phyloP scores from a whole-genome alignment of 2,329 filamentous ascomycete genomes.

The Fusarium nurragi region DNA sequence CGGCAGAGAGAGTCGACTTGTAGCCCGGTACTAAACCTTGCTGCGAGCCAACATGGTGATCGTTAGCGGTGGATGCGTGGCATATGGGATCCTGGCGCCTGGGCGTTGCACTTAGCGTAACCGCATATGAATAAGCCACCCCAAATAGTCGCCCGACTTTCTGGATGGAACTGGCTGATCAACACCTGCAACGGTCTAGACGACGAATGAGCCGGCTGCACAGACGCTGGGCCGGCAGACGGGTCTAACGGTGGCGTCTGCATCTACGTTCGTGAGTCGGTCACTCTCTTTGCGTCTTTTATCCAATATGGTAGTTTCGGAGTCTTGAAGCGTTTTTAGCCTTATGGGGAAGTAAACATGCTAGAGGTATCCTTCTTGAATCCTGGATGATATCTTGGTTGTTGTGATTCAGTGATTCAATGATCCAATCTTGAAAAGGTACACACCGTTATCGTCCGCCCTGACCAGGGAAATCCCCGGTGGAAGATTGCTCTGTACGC shows the following conservation, averaged over 20 bases:
- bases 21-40: constrained; percentile 8
- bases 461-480: constrained; percentile 7
- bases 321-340: constrained; percentile 23
- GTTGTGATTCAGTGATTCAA: background rate
- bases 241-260: constrained; percentile 34
- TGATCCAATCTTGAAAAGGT: background rate
- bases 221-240: constrained; percentile 21
- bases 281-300: constrained; percentile 26
- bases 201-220: constrained; percentile 33
- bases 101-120: constrained; percentile 35
- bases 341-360: constrained; percentile 16
- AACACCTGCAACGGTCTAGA: constrained; percentile 38
- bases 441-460: background rate
- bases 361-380: constrained; percentile 3
- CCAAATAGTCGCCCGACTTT: constrained; percentile 33
- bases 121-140: constrained; percentile 29
- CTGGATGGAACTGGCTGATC: constrained; percentile 35
- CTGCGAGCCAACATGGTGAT: constrained; percentile 23
- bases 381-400: background rate
- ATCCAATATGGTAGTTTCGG: constrained; percentile 25
- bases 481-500: background rate
- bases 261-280: constrained; percentile 30
- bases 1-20: constrained; percentile 28
- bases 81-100: constrained; percentile 24
- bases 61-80: constrained; percentile 36